Conservation (phyloP, 2,329 filamentous ascomycete genomes). For the Phaeosphaeriaceae sp. region DNA sequence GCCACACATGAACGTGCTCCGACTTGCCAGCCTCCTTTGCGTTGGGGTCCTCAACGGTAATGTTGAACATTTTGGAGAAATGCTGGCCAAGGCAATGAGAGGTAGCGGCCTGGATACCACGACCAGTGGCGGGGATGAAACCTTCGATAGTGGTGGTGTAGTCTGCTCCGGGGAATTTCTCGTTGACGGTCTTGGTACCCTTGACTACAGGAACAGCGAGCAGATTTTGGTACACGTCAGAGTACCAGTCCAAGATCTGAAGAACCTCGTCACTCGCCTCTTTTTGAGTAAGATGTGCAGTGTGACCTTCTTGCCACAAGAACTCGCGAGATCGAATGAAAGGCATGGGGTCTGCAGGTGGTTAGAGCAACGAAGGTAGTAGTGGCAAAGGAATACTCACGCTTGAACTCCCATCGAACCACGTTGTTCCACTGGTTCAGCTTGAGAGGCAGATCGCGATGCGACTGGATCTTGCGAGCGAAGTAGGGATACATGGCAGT, state of each 20-base stretch:
- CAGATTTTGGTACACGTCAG: conserved; percentile 89
- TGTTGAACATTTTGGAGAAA: conserved; percentile 99
- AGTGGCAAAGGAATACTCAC: conserved; percentile 10
- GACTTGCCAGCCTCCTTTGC: conserved; percentile 69
- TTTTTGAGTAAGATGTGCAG: conserved; percentile 85
- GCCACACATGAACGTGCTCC: conserved; percentile 86
- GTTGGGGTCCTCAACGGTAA: conserved; percentile 91
- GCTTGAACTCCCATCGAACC: conserved; percentile 97
- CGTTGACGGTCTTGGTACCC: conserved; percentile 93
- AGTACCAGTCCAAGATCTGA: conserved; percentile 92
- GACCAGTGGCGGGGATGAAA: conserved; percentile 93
- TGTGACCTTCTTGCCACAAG: conserved; percentile 97
- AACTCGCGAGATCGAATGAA: conserved; percentile 92
- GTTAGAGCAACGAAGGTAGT: background rate
- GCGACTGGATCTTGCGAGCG: conserved; percentile 94
- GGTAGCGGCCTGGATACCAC: conserved; percentile 95
- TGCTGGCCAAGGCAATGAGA: conserved; percentile 96
- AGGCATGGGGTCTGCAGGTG: conserved; percentile 61
- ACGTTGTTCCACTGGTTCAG: conserved; percentile 98
- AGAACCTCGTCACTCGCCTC: conserved; percentile 85
- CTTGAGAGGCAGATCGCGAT: conserved; percentile 91
- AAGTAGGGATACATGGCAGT: conserved; percentile 97
- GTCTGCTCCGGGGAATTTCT: conserved; percentile 96
- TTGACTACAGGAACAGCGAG: conserved; percentile 94
- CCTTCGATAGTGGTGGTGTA: conserved; percentile 98